Evolutionary conservation across 352 stramenopile genomes (phyloP).

Genomic region (Elongisporangium senticosum): DNA sequence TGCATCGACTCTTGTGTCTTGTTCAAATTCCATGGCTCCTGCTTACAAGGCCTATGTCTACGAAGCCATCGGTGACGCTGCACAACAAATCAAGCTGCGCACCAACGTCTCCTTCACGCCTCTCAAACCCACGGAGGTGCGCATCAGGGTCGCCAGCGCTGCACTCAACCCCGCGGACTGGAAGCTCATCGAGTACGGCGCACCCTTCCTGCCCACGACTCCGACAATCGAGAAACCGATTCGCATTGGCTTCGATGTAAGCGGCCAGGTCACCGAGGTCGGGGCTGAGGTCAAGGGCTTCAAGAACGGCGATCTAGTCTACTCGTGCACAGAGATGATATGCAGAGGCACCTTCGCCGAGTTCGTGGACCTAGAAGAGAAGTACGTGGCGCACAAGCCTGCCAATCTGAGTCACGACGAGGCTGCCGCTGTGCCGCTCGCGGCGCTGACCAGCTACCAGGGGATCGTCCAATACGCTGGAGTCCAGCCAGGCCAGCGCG

Average conservation of each 20-base stretch:
- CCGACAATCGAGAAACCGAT: conserved; percentile 11
- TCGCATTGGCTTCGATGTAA: conserved; percentile 16
- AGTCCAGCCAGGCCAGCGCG: conserved; percentile 17
- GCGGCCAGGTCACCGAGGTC: conserved; percentile 25
- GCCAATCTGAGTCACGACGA: conserved; percentile 27
- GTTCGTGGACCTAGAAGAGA: conserved; percentile 20
- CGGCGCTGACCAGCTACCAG: conserved; percentile 27
- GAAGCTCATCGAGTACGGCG: conserved; percentile 8
- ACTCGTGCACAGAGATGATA: conserved; percentile 8
- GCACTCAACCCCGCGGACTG: conserved; percentile 27
- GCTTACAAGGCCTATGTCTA: conserved; percentile 17
- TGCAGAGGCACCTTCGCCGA: conserved; percentile 23
- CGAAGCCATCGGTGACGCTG: conserved; percentile 5
- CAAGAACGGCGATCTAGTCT: conserved; percentile 26
- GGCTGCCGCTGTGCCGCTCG: conserved; percentile 23
- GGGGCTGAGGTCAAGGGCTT: conserved; percentile 18
- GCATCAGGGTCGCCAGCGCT: conserved; percentile 20
- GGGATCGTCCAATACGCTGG: conserved; percentile 21
- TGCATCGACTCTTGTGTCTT: no score
- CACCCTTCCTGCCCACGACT: conserved; percentile 12
- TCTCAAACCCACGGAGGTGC: conserved; percentile 9
- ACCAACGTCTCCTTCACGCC: neutral
- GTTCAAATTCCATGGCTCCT: no score
- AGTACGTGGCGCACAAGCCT: conserved; percentile 32
- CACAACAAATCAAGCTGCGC: conserved; percentile 22